Conservation (phyloP, 192 early-diverging fungal genomes). For the Backusella tarrabulga region DNA sequence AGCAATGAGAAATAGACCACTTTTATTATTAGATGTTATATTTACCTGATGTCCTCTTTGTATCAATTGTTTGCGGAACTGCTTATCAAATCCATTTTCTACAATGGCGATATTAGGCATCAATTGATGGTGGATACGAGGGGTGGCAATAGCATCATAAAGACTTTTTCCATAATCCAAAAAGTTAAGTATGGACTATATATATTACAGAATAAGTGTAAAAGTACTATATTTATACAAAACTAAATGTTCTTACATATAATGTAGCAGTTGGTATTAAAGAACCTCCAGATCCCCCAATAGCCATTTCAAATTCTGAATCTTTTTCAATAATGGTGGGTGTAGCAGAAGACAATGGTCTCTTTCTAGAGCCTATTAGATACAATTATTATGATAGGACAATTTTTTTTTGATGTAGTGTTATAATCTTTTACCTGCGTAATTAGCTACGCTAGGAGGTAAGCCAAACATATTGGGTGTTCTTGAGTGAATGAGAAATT, state of each 20-base stretch:
- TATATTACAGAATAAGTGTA: neutral
- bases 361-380: conserved; percentile 70
- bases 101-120: conserved; percentile 69
- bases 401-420: no score
- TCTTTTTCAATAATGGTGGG: conserved; percentile 68
- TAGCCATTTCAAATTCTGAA: conserved; percentile 63
- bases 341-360: conserved; percentile 71
- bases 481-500: neutral
- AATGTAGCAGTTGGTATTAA: conserved; percentile 79
- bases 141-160: conserved; percentile 64
- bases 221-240: neutral
- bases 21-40: neutral
- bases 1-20: neutral
- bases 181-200: conserved; percentile 70
- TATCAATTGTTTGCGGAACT: conserved; percentile 20
- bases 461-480: conserved; percentile 75
- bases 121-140: conserved; percentile 90
- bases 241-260: conserved; percentile 32
- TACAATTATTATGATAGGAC: neutral
- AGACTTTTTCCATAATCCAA: conserved; percentile 71
- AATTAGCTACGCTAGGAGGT: conserved; percentile 85
- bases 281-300: conserved; percentile 87
- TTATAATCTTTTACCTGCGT: conserved; percentile 31
- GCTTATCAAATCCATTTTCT: conserved; percentile 44
- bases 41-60: conserved; percentile 36